Evolutionary conservation across 2,329 filamentous ascomycete species (phyloP).

Genomic region (Ampelomyces quisqualis): DNA sequence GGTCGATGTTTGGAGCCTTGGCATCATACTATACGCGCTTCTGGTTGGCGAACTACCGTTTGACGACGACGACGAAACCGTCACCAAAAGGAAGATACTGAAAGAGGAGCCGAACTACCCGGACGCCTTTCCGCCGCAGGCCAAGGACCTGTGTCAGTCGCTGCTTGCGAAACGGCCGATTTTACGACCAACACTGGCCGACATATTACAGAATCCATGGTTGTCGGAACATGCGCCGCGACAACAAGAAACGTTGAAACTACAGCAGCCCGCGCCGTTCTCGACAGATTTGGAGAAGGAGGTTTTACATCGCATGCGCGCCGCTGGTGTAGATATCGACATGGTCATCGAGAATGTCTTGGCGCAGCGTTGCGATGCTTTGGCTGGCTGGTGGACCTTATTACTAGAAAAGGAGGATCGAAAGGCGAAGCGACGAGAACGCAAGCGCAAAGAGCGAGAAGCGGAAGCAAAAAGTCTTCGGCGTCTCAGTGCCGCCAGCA

Average conservation of each 20-base stretch:
- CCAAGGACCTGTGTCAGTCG: slow-evolving; percentile 71
- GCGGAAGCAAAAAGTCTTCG: slow-evolving; percentile 75
- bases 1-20: slow-evolving; percentile 93
- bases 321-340: slow-evolving; percentile 91
- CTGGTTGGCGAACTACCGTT: slow-evolving; percentile 87
- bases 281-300: slow-evolving; percentile 85
- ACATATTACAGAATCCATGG: slow-evolving; percentile 86
- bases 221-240: slow-evolving; percentile 81
- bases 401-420: slow-evolving; percentile 91
- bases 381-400: slow-evolving; percentile 95
- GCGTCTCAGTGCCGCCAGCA: slow-evolving; percentile 85
- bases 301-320: slow-evolving; percentile 87
- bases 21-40: slow-evolving; percentile 80
- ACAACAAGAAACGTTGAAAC: slow-evolving; percentile 84
- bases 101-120: slow-evolving; percentile 83
- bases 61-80: slow-evolving; percentile 89
- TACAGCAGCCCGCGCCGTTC: slow-evolving; percentile 79
- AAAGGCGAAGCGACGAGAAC: slow-evolving; percentile 76
- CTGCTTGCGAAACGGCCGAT: slow-evolving; percentile 91
- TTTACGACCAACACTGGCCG: slow-evolving; percentile 74
- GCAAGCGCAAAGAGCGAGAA: slow-evolving; percentile 82
- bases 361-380: slow-evolving; percentile 80
- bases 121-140: slow-evolving; percentile 74
- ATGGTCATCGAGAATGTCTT: slow-evolving; percentile 91
- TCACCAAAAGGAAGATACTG: slow-evolving; percentile 82